phyloP scores from a whole-genome alignment of 2,329 filamentous ascomycete species.

The Sporothrix dimorphospora region DNA sequence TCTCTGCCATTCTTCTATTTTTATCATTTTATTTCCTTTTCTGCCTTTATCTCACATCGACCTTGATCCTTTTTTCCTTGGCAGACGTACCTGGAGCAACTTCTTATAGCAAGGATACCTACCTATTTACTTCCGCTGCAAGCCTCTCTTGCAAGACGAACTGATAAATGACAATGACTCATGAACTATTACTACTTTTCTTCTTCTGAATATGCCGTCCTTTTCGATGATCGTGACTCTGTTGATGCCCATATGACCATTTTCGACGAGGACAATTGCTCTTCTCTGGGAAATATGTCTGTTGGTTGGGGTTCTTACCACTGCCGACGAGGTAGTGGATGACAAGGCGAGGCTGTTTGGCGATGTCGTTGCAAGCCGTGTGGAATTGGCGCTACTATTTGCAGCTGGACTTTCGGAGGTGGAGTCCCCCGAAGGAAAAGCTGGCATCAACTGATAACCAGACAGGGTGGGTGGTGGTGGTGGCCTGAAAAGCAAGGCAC shows the following conservation, averaged over 20 bases:
- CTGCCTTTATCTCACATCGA: neutral
- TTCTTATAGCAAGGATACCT: slow-evolving; percentile 4
- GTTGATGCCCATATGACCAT: neutral
- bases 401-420: neutral
- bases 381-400: neutral
- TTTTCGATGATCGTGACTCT: neutral
- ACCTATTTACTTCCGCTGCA: slow-evolving; percentile 11
- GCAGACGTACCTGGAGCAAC: neutral
- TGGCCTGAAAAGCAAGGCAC: slow-evolving; percentile 14
- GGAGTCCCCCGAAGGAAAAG: slow-evolving; percentile 18
- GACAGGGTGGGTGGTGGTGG: neutral
- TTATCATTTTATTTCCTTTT: neutral
- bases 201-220: neutral
- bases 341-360: neutral
- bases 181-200: slow-evolving; percentile 22
- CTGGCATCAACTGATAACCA: slow-evolving; percentile 12
- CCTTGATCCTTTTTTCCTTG: neutral
- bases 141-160: slow-evolving; percentile 9
- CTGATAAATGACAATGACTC: slow-evolving; percentile 22
- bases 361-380: neutral
- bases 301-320: neutral
- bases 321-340: neutral
- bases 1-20: neutral
- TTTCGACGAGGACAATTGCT: neutral
- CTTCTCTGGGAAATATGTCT: neutral